These are phyloP conservation scores for Pezicula rhizophila DNA, from an alignment of 2,329 filamentous ascomycete genomes.

Conservation along the genomic window DNA sequence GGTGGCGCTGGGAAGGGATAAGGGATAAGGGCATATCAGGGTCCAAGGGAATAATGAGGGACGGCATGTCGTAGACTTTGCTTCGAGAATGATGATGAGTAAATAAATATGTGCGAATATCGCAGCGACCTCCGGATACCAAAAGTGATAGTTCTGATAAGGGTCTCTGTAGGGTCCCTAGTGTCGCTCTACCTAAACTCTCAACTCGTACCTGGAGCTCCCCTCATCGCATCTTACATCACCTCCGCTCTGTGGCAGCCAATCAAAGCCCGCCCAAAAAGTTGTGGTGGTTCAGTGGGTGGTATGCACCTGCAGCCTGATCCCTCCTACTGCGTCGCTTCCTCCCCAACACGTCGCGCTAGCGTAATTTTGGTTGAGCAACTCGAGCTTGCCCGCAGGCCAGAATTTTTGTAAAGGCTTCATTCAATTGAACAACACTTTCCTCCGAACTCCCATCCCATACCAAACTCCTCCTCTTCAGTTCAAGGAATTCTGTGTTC, in stretches of 20 bases:
- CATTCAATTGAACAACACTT: not conserved
- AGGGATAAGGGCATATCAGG: too few relatives aligned
- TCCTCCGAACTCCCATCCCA: not conserved
- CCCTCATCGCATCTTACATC: not conserved
- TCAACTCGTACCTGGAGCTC: too few relatives aligned
- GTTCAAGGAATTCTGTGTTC: not conserved
- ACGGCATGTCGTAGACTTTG: too few relatives aligned
- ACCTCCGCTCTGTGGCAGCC: not conserved
- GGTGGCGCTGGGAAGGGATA: too few relatives aligned
- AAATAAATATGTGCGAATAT: not conserved
- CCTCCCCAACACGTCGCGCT: slow-evolving; percentile 1
- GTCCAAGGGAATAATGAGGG: too few relatives aligned
- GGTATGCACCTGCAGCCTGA: not conserved
- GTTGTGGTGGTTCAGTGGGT: not conserved
- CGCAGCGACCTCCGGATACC: not conserved
- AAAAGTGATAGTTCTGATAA: not conserved
- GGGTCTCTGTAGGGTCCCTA: too few relatives aligned
- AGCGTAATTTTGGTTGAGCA: slow-evolving; percentile 2
- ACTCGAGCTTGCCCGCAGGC: slow-evolving; percentile 1
- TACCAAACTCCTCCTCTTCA: not conserved
- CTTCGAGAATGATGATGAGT: too few relatives aligned
- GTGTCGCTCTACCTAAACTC: too few relatives aligned
- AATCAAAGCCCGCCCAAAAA: not conserved
- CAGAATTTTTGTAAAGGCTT: not conserved
- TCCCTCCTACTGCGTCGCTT: not conserved